Evolutionary conservation across 2,329 filamentous ascomycete genomes (phyloP), one percentile per base, ranked within the genome.

Genomic region (Teratosphaeria nubilosa): DNA sequence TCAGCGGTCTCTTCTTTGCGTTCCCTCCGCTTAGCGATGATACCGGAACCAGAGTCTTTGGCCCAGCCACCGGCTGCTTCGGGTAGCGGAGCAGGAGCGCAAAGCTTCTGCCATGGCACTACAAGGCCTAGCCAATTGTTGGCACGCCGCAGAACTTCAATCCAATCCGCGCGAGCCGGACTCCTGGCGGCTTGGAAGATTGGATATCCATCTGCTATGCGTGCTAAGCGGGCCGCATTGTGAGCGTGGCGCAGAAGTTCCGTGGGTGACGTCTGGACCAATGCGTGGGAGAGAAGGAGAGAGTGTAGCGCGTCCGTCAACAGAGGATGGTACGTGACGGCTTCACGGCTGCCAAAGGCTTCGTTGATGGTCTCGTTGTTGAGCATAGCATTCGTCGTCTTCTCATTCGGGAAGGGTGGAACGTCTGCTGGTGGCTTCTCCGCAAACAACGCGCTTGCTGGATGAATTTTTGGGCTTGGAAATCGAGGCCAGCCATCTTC

Each of bases 191-290:
- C 80, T 62, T 91, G 84, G 68, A 95, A 92, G 54, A 92, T 82
- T 0, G 90, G 90, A 65, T 90, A 91, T 3, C 88, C 89, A 66
- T 94, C 87, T 54, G 83, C 85, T 25, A 94, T 79, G 22, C 88
- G 82, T 4, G 83, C 80, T 1, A 94, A 78, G 5, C 89, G 84
- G 16, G 89, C 87, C 4, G 87, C 89, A 81, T 91, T 94, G 75
- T 90, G 81, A 0, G 88, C 88, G 69, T 94, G 88, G 37, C 89
- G 87, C 54, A 85, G 82, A 34, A 91, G 81, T 70, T 94, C 89
- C 65, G 87, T 90, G 11, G 82, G 72, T 0, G 88, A 87, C 0
- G 90, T 95, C 72, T 92, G 89, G 7, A 89, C 75, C 10, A 95
- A 82, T n/a, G 82, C 82, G 72, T 95, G 90, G 64, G 86, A 87